These are phyloP conservation scores for Haplographium delicatum DNA, from an alignment of 495 filamentous ascomycete species.

Conservation along the genomic window DNA sequence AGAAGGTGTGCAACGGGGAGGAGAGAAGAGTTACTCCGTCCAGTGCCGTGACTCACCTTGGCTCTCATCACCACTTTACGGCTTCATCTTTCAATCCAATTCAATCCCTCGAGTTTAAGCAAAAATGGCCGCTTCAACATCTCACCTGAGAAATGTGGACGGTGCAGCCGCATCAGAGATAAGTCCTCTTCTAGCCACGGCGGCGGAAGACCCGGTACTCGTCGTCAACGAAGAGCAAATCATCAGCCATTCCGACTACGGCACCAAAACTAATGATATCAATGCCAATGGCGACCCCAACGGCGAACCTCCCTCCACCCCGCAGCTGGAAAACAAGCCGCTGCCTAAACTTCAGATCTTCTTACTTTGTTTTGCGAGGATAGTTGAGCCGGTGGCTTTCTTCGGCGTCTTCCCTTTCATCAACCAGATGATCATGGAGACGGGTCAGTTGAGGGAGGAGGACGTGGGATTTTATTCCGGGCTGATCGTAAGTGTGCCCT, in stretches of 20 bases:
- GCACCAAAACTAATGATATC: too few species aligned
- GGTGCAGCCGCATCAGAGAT: conserved; percentile 8
- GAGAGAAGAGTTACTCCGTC: too few species aligned
- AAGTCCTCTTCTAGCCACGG: conserved; percentile 11
- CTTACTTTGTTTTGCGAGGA: conserved; percentile 59
- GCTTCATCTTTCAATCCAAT: too few species aligned
- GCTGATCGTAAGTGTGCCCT: conserved; percentile 42
- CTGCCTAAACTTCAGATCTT: conserved; percentile 56
- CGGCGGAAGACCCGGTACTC: neutral
- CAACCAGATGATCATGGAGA: conserved; percentile 61
- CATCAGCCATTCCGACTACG: neutral
- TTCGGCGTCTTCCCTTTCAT: conserved; percentile 74
- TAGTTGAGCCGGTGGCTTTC: conserved; percentile 70
- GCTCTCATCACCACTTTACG: too few species aligned
- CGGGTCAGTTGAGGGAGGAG: conserved; percentile 46
- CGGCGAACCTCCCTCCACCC: neutral
- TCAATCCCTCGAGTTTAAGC: too few species aligned
- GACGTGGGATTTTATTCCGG: conserved; percentile 71
- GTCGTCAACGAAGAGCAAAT: neutral
- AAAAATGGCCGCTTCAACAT: too few species aligned
- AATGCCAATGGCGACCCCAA: neutral
- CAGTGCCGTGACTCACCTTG: too few species aligned
- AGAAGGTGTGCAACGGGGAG: too few species aligned
- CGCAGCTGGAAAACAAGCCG: conserved; percentile 39
- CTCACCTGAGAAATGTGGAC: too few species aligned